Evolutionary conservation across 2,329 filamentous ascomycete species (phyloP), one percentile per base, ranked within the genome.

Genomic region (Diaporthe citri): DNA sequence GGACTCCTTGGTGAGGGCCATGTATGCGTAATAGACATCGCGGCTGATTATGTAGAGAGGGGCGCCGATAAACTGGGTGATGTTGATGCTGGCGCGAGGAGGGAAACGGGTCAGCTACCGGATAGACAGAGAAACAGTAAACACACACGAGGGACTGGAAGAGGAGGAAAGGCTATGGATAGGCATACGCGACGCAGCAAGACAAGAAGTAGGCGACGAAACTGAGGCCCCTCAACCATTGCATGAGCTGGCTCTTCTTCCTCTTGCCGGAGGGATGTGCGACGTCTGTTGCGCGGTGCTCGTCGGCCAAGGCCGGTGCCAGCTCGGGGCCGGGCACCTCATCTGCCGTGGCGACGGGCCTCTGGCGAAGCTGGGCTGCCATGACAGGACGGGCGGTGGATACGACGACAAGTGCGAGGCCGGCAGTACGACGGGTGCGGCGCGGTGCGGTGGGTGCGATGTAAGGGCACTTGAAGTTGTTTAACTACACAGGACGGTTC

Each of bases 1-100:
- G 2, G 91, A 94, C 80, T 94, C 91, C 83, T 97, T 97, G 15
- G 95, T 97, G 82, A 95, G 90, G 55, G 94, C 92, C 91, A 97
- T 97, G 85, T 95, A 97, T 77, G 92, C 90, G 83, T 97, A 94
- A 86, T 95, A 97, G 80, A 94, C 90, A 60, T 95, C 92, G 74
- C 91, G 91, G 82, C 95, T 93, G 80, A 95, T 86, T 76, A 92
- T 89, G 82, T 97, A 97, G 64, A 97, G 84, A 2, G 94, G 94
- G 0, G 90, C 85, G 46, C 95, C 95, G 74, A 97, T 85, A 77
- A 95, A 88, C 80, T 97, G 95, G 9, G 94, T 95, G 25, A 90
- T 82, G 79, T 90, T 90, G 80, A 94, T 91, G 22, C 91, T 93
- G 41, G 43, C 17, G 72, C 73, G 57, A 72, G 60, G 25, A 12